Evolutionary conservation across 176 grass and related monocot species (phyloP).

Genomic region (Hordeum marinum): DNA sequence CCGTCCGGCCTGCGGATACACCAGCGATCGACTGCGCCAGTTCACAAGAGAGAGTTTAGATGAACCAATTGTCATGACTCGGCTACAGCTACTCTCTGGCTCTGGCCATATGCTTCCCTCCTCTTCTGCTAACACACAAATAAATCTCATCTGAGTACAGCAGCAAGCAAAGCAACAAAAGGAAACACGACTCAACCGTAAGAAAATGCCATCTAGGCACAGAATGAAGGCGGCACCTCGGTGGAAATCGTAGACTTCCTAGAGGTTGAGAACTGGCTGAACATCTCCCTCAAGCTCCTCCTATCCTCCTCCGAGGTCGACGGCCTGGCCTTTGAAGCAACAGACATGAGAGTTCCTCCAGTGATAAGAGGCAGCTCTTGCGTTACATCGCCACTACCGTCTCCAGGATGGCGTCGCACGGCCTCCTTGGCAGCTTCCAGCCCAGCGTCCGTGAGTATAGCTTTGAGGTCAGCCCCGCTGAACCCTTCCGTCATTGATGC

Average conservation of each 20-base stretch:
- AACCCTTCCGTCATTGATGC: constrained; percentile 83
- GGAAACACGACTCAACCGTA: background rate
- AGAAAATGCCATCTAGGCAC: background rate
- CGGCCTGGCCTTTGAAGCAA: constrained; percentile 58
- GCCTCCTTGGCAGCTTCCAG: constrained; percentile 53
- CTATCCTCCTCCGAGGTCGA: constrained; percentile 68
- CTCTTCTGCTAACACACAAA: background rate
- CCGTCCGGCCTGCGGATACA: background rate
- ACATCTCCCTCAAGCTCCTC: constrained; percentile 46
- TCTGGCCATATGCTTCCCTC: background rate
- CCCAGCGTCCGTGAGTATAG: constrained; percentile 64
- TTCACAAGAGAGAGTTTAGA: background rate
- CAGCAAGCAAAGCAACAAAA: background rate
- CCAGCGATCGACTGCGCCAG: background rate
- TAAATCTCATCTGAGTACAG: constrained; percentile 1
- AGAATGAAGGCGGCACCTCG: constrained; percentile 30
- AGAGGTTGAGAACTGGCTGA: constrained; percentile 52
- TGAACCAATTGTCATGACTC: background rate
- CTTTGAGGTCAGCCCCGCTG: constrained; percentile 72
- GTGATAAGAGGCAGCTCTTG: constrained; percentile 44
- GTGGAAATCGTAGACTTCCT: constrained; percentile 72
- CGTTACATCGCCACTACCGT: background rate
- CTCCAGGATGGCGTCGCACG: background rate
- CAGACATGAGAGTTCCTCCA: constrained; percentile 60
- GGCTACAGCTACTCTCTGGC: background rate